Percentiles rank a stretch among this genome's conserved stretches.
Evolutionary conservation across 257 asterid genomes (phyloP).

Genomic region (Solanum chilense): DNA sequence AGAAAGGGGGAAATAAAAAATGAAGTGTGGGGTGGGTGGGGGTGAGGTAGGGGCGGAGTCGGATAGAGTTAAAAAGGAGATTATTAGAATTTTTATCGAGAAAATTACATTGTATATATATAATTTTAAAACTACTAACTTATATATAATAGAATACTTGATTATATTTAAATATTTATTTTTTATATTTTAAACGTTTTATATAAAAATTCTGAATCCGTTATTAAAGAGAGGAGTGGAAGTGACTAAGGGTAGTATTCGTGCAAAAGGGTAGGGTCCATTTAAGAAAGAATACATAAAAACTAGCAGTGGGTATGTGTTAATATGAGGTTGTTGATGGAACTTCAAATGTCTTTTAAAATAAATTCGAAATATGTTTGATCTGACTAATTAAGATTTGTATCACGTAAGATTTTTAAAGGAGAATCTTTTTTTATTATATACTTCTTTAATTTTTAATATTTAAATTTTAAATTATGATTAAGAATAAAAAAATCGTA

Average conservation of each 20-base stretch:
- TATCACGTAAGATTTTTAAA: background rate
- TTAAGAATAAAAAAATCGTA: background rate
- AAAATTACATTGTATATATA: no score
- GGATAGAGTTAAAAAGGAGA: background rate
- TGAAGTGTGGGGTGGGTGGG: background rate
- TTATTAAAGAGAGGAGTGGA: accelerated
- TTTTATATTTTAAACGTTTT: background rate
- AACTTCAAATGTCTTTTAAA: background rate
- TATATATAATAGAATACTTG: background rate
- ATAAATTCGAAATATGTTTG: background rate
- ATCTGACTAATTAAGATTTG: background rate
- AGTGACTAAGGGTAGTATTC: background rate
- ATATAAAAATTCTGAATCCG: accelerated
- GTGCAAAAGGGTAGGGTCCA: background rate
- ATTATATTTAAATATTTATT: background rate
- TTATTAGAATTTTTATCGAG: accelerated
- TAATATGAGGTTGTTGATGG: background rate
- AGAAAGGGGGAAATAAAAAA: conserved; percentile 1
- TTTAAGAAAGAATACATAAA: background rate
- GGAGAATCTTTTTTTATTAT: background rate
- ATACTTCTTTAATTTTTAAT: background rate
- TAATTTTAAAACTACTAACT: no score
- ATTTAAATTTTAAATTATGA: background rate
- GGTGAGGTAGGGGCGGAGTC: background rate
- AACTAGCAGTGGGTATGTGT: background rate